Evolutionary conservation across 1,139 yeast species (phyloP), one percentile per base, ranked within the genome.

Genomic region (Blastobotrys buckinghamii): DNA sequence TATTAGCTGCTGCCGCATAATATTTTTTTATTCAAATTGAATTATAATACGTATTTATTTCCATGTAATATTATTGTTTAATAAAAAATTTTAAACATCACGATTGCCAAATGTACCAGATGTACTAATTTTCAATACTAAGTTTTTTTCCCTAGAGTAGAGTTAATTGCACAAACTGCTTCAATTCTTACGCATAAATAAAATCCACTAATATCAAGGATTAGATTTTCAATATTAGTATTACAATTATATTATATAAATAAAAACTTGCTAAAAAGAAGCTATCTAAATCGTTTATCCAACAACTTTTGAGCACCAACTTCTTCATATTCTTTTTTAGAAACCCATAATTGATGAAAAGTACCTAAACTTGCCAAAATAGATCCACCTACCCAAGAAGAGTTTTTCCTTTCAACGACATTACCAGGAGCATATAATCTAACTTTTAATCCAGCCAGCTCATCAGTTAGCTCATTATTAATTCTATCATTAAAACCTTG

Each of bases 271-370:
- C n/a, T n/a, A 15, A 38, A 32, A 35, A 17, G 4, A 4, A 36
- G 37, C 22, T 55, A 61, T 44, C 64, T 53, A 53, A 62, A 62
- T 38, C 65, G 48, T 49, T 62, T 59, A 47, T 63, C 66, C 5
- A 62, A 50, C 39, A 90, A 75, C 64, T 89, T 80, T 50, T 86
- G 94, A 9, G 83, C 79, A 9, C 98, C 98, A 26, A 84, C 92
- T 64, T 92, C 98, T 54, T 88, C 88, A 60, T 85, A 88, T 67
- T 92, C 98, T 58, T 80, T 81, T 64, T 82, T 84, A 41, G 94
- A 86, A 2, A 92, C 96, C 97, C 98, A 92, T 72, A 89, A 73
- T 68, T 92, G 98, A 66, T 92, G 98, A 74, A 92, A 92, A 1
- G 97, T 89, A 26, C 98, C 98, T 60, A 92, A 74, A 49, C 96